phyloP scores from a whole-genome alignment of 2,329 filamentous ascomycete genomes.

The Truncatella angustata region DNA sequence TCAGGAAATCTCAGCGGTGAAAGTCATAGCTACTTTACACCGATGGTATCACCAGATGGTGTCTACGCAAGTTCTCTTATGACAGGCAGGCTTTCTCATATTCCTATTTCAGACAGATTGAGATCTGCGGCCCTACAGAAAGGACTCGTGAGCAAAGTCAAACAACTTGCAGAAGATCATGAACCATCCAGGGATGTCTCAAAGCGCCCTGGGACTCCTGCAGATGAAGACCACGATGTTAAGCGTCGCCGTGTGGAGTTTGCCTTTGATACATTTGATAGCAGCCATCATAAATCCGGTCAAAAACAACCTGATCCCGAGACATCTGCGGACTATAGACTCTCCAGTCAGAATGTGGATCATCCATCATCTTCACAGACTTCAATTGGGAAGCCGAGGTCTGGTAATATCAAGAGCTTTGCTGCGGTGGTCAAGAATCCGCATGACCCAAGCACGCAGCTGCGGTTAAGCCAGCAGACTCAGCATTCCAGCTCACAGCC shows the following conservation, averaged over 20 bases:
- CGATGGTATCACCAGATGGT: slow-evolving; percentile 28
- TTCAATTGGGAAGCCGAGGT: slow-evolving; percentile 29
- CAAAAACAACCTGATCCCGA: slow-evolving; percentile 6
- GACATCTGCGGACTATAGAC: background rate
- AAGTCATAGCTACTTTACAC: background rate
- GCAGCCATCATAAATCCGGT: background rate
- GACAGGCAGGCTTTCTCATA: slow-evolving; percentile 31
- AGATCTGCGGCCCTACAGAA: slow-evolving; percentile 39
- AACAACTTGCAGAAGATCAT: background rate
- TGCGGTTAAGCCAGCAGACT: slow-evolving; percentile 66
- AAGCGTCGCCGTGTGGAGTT: slow-evolving; percentile 29
- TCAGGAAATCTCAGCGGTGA: background rate
- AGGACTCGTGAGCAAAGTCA: slow-evolving; percentile 33
- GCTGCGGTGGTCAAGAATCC: slow-evolving; percentile 73
- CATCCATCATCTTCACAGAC: slow-evolving; percentile 15
- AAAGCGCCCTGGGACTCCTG: background rate
- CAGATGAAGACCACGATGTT: slow-evolving; percentile 13
- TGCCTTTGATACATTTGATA: slow-evolving; percentile 8
- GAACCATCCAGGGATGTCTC: background rate
- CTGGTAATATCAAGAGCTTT: slow-evolving; percentile 36
- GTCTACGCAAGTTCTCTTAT: slow-evolving; percentile 42
- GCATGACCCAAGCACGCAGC: slow-evolving; percentile 59
- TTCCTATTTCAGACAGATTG: slow-evolving; percentile 37
- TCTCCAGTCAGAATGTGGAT: slow-evolving; percentile 12
- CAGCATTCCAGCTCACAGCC: slow-evolving; percentile 60